Conservation (phyloP, 306 rosid genomes). For the Sphenostylis stenocarpa region DNA sequence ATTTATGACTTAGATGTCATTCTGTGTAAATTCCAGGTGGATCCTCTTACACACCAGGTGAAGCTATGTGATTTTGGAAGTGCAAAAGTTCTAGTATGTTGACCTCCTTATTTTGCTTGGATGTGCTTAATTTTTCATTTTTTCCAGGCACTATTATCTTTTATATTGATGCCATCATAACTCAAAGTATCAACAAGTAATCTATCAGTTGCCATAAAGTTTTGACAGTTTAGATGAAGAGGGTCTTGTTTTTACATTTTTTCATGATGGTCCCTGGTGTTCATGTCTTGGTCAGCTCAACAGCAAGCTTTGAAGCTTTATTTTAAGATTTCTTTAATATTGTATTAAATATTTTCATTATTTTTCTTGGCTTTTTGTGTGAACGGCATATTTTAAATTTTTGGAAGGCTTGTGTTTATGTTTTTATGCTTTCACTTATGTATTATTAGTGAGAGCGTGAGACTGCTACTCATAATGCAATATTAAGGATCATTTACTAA, state of each 20-base stretch:
- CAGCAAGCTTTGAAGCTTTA: neutral
- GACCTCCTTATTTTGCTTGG: conserved; percentile 22
- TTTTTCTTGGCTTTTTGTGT: neutral
- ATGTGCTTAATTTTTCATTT: neutral
- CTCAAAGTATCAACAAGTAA: conserved; percentile 6
- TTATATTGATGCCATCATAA: neutral
- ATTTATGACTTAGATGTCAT: conserved; percentile 20
- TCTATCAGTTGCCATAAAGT: neutral
- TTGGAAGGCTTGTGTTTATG: neutral
- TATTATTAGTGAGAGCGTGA: neutral
- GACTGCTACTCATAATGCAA: neutral
- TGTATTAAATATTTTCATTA: neutral
- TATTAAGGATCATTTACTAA: conserved; percentile 21
- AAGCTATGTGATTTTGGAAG: conserved; percentile 98
- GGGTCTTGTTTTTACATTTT: neutral
- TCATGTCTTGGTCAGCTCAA: conserved; percentile 4
- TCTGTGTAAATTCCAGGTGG: conserved; percentile 63
- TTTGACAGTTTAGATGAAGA: neutral
- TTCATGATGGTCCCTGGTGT: neutral
- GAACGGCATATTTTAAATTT: neutral
- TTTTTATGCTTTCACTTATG: conserved; percentile 11
- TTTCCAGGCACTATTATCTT: neutral
- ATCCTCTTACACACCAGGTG: conserved; percentile 94
- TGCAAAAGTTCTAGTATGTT: conserved; percentile 89
- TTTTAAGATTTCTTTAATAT: neutral